Evolutionary conservation across 441 rosid species (phyloP).

Genomic region (Aquilaria agallochum): DNA sequence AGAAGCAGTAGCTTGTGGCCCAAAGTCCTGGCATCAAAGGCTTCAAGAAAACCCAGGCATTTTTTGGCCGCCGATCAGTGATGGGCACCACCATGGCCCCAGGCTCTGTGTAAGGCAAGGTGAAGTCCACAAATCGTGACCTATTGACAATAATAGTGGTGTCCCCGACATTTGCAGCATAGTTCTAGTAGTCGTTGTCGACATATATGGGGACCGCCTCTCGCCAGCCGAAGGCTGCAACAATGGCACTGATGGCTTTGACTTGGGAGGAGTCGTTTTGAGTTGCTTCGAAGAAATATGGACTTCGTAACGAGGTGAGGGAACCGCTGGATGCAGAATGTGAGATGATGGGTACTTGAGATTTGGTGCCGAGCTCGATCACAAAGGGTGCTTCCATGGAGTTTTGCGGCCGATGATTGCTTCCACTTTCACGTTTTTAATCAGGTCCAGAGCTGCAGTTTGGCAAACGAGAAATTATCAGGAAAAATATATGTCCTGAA

Average conservation of each 20-base stretch:
- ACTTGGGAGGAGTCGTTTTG: constrained; percentile 25
- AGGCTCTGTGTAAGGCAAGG: constrained; percentile 26
- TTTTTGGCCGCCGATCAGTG: constrained; percentile 5
- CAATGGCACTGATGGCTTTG: constrained; percentile 13
- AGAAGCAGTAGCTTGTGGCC: constrained; percentile 15
- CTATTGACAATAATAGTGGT: constrained; percentile 21
- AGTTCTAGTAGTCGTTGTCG: constrained; percentile 22
- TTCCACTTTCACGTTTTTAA: neutral
- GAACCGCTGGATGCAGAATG: neutral
- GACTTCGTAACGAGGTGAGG: neutral
- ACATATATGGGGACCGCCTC: constrained; percentile 22
- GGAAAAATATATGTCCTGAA: too few species aligned
- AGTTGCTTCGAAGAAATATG: constrained; percentile 22
- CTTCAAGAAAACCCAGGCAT: constrained; percentile 28
- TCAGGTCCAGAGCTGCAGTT: neutral
- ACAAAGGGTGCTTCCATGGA: neutral
- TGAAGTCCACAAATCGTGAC: constrained; percentile 22
- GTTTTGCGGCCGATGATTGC: neutral
- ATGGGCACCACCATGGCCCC: constrained; percentile 26
- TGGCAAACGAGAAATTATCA: too few species aligned
- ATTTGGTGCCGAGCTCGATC: neutral
- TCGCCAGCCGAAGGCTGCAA: constrained; percentile 23
- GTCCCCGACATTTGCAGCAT: constrained; percentile 34
- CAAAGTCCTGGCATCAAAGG: constrained; percentile 28
- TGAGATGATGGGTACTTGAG: neutral